A percentile compares a stretch with the other conserved stretches of the same genome.
These are phyloP conservation scores for Colletotrichum lupini DNA, from an alignment of 2,329 filamentous ascomycete species.

Conservation along the genomic window DNA sequence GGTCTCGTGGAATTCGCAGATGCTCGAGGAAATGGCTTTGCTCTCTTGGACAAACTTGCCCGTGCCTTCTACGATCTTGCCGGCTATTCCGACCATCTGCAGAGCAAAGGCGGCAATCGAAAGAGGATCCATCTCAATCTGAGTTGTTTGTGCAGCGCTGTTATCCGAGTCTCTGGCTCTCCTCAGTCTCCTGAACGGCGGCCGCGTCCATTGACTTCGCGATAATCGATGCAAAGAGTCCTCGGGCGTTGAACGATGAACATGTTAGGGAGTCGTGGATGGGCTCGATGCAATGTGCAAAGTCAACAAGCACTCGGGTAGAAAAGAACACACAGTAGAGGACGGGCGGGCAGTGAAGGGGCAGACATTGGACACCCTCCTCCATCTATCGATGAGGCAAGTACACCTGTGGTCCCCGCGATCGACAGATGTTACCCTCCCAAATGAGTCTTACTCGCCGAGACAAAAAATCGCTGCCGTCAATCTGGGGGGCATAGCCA, in stretches of 20 bases:
- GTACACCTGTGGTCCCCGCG: background rate
- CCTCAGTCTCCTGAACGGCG: background rate
- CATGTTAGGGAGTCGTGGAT: slow-evolving; percentile 10
- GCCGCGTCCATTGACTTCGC: background rate
- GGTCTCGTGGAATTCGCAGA: slow-evolving; percentile 39
- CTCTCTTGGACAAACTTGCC: slow-evolving; percentile 39
- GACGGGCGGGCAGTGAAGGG: background rate
- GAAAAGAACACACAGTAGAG: background rate
- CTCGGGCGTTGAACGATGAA: background rate
- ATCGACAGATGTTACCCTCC: slow-evolving; percentile 6
- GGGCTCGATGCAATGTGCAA: background rate
- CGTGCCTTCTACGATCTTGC: slow-evolving; percentile 37
- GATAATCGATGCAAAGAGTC: background rate
- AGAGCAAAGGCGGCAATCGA: slow-evolving; percentile 36
- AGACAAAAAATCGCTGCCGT: background rate
- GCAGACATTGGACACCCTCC: background rate
- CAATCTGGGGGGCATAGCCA: slow-evolving; percentile 18
- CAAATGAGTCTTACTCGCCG: background rate
- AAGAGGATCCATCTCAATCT: slow-evolving; percentile 39
- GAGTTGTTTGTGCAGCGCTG: background rate
- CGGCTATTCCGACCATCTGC: slow-evolving; percentile 37
- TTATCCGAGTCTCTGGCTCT: background rate
- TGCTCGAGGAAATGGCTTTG: slow-evolving; percentile 33
- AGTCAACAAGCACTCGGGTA: background rate
- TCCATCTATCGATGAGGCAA: background rate